Evolutionary conservation across 768 basidiomycete genomes (phyloP), one percentile per base, ranked within the genome.

Genomic region (Phylloporus sp.): DNA sequence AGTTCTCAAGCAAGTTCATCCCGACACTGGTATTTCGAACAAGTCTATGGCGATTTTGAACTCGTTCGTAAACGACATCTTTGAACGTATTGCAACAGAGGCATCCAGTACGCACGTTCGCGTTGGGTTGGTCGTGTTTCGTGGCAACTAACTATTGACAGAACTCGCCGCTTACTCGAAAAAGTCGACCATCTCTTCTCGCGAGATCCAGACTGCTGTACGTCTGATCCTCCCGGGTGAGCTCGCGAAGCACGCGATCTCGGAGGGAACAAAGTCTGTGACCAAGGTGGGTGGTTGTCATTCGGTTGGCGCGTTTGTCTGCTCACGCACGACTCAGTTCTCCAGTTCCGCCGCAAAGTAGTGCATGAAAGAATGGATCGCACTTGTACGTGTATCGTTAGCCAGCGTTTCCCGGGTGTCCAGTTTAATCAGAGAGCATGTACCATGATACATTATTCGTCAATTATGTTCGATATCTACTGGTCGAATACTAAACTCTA

Each of bases 1-100:
- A 91, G 92, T 94, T 59, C 81, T 95, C 52, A 92, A 90, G 72
- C 92, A 97, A 74, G 94, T 97, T 49, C 95, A 97, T 76, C 92
- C 94, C 42, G 95, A 97, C 64, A 98, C 91, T 41, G 95, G 94
- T 84, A 97, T 97, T 74, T 94, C 93, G 45, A 97, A 96, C 83
- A 95, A 95, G 78, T 92, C 91, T 18, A 94, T 95, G 90, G 87
- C 91, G 50, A 94, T 96, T 64, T 71, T 96, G 47, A 95, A 95
- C 78, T 90, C 86, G 48, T 96, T 96, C 64, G 92, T 96, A 62
- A 93, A 93, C 61, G 92, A 96, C 59, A 95, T 91, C 56, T 92
- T 91, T 55, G 90, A 91, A 64, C 87, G 90, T n/a, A 90, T 93
- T 59, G 90, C 90, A 10, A 82, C 85, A 0, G 90, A 93, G 64